phyloP scores from a whole-genome alignment of 768 basidiomycete genomes.

The Leccinum barrowsii region DNA sequence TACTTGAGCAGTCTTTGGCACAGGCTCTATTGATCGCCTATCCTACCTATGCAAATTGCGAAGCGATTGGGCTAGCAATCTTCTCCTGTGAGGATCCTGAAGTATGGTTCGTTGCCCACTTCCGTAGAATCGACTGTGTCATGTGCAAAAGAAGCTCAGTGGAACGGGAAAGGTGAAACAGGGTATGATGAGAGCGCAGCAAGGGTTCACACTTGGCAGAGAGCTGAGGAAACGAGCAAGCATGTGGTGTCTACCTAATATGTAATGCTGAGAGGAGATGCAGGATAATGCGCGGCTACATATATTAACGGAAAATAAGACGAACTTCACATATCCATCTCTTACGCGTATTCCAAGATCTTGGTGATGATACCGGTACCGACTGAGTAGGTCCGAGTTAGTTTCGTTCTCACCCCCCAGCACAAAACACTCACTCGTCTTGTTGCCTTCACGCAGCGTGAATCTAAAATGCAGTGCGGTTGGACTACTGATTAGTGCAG shows the following conservation, averaged over 20 bases:
- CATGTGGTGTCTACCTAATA: constrained; percentile 6
- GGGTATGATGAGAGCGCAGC: not conserved
- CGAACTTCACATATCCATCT: constrained; percentile 4
- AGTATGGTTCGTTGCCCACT: not conserved
- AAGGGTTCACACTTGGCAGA: not conserved
- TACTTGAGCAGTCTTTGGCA: not conserved
- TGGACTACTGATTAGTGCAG: not conserved
- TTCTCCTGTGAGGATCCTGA: not conserved
- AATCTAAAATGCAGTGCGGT: constrained; percentile 41
- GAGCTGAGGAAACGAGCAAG: not conserved
- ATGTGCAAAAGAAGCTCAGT: not conserved
- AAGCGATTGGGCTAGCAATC: not conserved
- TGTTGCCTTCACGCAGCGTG: constrained; percentile 93
- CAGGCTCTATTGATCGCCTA: not conserved
- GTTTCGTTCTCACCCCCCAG: not conserved
- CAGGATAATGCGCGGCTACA: constrained; percentile 13
- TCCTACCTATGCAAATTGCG: not conserved
- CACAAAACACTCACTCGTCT: constrained; percentile 60
- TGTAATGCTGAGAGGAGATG: constrained; percentile 25
- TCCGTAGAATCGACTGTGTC: not conserved
- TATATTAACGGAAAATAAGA: constrained; percentile 20
- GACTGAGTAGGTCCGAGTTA: constrained; percentile 43
- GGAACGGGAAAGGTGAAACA: not conserved
- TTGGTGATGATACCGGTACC: constrained; percentile 95
- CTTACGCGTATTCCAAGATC: constrained; percentile 50